Conservation (phyloP, 768 basidiomycete species). For the Podaxis mareebaensis region DNA sequence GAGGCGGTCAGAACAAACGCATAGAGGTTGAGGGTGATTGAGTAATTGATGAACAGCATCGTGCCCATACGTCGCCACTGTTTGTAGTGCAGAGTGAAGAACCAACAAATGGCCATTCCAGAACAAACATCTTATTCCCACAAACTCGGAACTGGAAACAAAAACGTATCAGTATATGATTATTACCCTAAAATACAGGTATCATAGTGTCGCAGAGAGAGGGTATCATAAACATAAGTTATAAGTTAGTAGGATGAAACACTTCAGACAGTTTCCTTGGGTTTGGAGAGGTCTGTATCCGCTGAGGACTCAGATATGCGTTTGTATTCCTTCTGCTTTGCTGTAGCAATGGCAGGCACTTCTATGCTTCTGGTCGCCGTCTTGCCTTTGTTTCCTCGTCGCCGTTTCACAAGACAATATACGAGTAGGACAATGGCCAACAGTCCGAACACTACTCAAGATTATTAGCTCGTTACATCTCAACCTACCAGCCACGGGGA, state of each 20-base stretch:
- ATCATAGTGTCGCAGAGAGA: background rate
- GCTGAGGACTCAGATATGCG: background rate
- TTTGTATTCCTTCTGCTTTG: constrained; percentile 7
- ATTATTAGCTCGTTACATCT: background rate
- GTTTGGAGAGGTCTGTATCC: background rate
- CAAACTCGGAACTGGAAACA: background rate
- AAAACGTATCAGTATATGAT: background rate
- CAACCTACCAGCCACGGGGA: background rate
- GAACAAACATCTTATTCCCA: background rate
- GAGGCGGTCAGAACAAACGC: background rate
- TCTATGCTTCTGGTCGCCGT: background rate
- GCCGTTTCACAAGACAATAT: background rate
- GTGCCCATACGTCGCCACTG: background rate
- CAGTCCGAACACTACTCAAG: background rate
- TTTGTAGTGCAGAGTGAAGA: background rate
- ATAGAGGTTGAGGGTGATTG: background rate
- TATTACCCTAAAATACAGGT: background rate
- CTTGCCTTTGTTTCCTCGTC: background rate
- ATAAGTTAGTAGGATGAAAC: background rate
- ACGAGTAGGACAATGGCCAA: background rate
- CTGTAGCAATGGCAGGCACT: background rate
- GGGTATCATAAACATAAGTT: background rate
- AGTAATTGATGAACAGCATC: background rate
- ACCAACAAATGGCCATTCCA: background rate
- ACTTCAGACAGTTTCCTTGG: background rate